Evolutionary conservation across 2,329 filamentous ascomycete species (phyloP).

Genomic region (Phaeosphaeriaceae sp.): DNA sequence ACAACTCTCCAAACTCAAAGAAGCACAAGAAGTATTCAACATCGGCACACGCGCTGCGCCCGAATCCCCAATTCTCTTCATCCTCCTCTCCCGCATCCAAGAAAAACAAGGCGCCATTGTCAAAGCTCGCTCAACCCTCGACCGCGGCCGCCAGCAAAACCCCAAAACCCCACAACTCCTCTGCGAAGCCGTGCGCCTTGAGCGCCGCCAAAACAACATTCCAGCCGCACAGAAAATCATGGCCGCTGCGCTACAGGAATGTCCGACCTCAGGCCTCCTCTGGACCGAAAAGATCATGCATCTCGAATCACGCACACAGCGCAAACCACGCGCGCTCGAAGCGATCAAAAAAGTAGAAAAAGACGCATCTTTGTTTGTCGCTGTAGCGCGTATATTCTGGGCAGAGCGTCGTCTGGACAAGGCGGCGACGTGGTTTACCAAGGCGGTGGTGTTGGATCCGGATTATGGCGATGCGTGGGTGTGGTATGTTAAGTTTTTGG

Average conservation of each 20-base stretch:
- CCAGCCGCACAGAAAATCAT: slow-evolving; percentile 88
- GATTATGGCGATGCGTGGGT: slow-evolving; percentile 95
- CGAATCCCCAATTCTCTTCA: slow-evolving; percentile 84
- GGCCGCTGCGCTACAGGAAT: slow-evolving; percentile 90
- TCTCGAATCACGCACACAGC: slow-evolving; percentile 87
- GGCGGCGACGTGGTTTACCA: slow-evolving; percentile 96
- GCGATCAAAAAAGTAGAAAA: slow-evolving; percentile 97
- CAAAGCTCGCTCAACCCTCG: slow-evolving; percentile 92
- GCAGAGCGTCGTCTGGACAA: slow-evolving; percentile 89
- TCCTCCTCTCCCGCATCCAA: slow-evolving; percentile 86
- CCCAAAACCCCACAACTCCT: slow-evolving; percentile 86
- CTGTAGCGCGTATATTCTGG: slow-evolving; percentile 96
- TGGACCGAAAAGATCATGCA: slow-evolving; percentile 97
- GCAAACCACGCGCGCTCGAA: slow-evolving; percentile 88
- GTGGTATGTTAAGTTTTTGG: slow-evolving; percentile 94
- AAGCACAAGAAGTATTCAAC: slow-evolving; percentile 88
- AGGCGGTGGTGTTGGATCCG: slow-evolving; percentile 84
- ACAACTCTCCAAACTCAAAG: slow-evolving; percentile 74
- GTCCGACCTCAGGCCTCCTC: slow-evolving; percentile 83
- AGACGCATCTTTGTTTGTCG: slow-evolving; percentile 86
- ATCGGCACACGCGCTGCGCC: slow-evolving; percentile 88
- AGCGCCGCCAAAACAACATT: slow-evolving; percentile 83
- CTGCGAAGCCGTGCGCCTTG: slow-evolving; percentile 92
- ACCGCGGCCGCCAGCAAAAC: slow-evolving; percentile 85
- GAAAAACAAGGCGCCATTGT: slow-evolving; percentile 83